phyloP scores from a whole-genome alignment of 2,329 filamentous ascomycete genomes.

The Ophiobolus disseminans region DNA sequence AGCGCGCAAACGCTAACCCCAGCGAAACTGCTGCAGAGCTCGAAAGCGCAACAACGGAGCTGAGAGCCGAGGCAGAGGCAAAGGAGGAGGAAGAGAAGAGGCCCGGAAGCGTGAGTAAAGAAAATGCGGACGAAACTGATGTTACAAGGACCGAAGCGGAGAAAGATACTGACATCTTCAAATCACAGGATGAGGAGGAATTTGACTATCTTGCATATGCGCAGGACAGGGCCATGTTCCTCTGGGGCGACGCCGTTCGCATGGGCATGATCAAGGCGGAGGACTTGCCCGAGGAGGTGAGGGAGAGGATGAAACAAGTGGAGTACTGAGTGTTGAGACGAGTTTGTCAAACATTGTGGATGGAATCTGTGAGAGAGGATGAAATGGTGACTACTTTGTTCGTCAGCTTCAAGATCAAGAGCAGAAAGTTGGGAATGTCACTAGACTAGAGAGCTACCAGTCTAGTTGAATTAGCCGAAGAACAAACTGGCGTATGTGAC shows the following conservation, averaged over 20 bases:
- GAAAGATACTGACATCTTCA: constrained; percentile 48
- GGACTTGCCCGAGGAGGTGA: constrained; percentile 75
- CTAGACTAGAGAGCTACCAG: no score
- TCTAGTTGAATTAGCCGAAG: no score
- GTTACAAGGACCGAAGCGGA: constrained; percentile 31
- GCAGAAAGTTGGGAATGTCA: neutral
- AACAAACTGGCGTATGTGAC: no score
- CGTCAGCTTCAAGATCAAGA: neutral
- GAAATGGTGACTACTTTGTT: no score
- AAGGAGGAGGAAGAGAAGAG: constrained; percentile 18
- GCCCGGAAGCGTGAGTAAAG: constrained; percentile 36
- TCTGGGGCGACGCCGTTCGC: constrained; percentile 87
- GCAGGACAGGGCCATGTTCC: constrained; percentile 88
- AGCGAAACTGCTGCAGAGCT: constrained; percentile 33
- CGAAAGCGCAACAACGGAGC: constrained; percentile 35
- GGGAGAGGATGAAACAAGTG: constrained; percentile 71
- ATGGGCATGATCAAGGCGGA: constrained; percentile 77
- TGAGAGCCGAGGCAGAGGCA: constrained; percentile 23
- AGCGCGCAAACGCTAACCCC: constrained; percentile 14
- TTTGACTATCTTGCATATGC: constrained; percentile 95
- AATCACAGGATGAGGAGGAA: constrained; percentile 66
- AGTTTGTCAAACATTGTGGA: no score
- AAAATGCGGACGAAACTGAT: constrained; percentile 31
- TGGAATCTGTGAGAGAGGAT: no score
- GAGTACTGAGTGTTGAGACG: constrained; percentile 59